Percentiles rank a stretch among this genome's conserved stretches.
These are phyloP conservation scores for Erigeron philadelphicus DNA, from an alignment of 140 eudicot genomes.

Conservation along the genomic window DNA sequence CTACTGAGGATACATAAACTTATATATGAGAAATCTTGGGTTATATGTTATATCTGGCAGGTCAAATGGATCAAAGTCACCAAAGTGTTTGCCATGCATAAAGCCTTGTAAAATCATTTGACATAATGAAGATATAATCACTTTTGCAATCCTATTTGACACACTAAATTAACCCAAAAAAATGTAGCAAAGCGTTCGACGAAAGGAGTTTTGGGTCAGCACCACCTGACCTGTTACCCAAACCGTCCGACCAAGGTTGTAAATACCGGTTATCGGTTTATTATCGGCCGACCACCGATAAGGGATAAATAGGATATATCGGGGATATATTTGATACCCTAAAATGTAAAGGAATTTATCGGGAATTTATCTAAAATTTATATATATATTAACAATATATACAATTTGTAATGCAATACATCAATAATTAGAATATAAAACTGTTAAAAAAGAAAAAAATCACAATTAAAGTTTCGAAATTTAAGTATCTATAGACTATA, in stretches of 20 bases:
- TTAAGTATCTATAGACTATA: no score
- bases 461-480: no score
- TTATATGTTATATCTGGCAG: neutral
- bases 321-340: no score
- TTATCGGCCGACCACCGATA: no score
- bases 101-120: neutral
- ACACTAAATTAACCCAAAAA: neutral
- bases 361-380: no score
- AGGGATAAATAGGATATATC: no score
- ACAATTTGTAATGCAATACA: no score
- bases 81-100: neutral
- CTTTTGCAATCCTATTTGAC: neutral
- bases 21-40: neutral
- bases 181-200: neutral
- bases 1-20: neutral
- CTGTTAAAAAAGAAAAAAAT: no score
- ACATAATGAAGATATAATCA: neutral
- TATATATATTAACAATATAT: no score
- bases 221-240: neutral
- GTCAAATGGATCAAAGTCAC: neutral
- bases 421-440: no score
- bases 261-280: no score
- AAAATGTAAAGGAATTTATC: no score
- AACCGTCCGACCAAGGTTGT: neutral
- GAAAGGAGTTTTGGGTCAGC: neutral